Conservation (phyloP, 2,329 filamentous ascomycete genomes). For the Fusarium incarnatum region DNA sequence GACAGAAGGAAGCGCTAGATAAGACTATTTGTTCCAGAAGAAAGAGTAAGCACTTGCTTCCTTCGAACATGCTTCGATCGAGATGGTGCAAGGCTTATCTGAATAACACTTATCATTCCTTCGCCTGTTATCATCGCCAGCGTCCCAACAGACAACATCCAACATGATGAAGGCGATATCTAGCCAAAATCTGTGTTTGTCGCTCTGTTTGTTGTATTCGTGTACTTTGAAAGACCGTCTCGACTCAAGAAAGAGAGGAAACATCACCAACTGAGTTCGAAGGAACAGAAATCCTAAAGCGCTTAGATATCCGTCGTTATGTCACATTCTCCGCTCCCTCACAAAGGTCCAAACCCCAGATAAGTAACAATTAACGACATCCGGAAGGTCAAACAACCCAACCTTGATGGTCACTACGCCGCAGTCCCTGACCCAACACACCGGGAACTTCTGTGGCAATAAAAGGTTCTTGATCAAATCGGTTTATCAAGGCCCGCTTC, state of each 20-base stretch:
- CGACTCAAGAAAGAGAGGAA: too few relatives aligned
- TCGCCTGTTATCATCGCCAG: background rate
- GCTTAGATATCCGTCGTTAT: background rate
- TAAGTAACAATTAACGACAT: background rate
- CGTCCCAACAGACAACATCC: background rate
- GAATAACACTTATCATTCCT: background rate
- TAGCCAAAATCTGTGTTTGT: too few relatives aligned
- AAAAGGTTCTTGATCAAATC: conserved; percentile 5
- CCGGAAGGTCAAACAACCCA: background rate
- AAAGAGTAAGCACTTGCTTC: background rate
- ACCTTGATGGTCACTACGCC: conserved; percentile 9
- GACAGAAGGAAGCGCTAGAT: background rate
- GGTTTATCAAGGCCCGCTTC: conserved; percentile 10
- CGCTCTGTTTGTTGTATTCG: too few relatives aligned
- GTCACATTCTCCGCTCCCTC: background rate
- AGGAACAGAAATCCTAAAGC: background rate
- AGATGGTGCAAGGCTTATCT: background rate
- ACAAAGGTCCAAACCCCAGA: background rate
- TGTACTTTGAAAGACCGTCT: too few relatives aligned
- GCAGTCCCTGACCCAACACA: conserved; percentile 1
- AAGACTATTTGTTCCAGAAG: fast-evolving
- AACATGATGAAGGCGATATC: background rate
- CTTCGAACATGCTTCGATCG: background rate
- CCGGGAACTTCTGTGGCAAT: conserved; percentile 15
- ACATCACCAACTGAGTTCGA: background rate